phyloP scores from a whole-genome alignment of 1,139 yeast species.

The Debaryomyces sp. region DNA sequence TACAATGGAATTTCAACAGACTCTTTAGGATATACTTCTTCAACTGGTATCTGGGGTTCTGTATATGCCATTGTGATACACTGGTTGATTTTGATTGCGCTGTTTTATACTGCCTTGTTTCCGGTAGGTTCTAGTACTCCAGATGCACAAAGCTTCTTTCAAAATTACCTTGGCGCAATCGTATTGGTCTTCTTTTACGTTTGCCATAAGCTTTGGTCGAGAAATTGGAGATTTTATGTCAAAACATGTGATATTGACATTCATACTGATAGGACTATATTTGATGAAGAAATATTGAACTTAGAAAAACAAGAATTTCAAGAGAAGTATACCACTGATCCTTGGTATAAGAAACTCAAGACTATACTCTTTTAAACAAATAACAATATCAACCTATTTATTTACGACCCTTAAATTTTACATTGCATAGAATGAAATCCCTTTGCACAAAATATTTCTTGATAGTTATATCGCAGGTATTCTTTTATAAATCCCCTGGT shows the following conservation, averaged over 20 bases:
- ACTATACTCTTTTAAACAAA: background rate
- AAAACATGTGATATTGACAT: conserved; percentile 38
- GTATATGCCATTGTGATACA: conserved; percentile 29
- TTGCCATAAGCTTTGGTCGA: conserved; percentile 37
- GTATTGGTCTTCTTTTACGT: conserved; percentile 35
- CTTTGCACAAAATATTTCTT: background rate
- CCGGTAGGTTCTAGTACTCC: conserved; percentile 34
- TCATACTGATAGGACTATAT: conserved; percentile 34
- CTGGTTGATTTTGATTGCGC: conserved; percentile 31
- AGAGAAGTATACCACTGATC: conserved; percentile 25
- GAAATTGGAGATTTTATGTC: conserved; percentile 34
- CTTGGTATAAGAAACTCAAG: conserved; percentile 11
- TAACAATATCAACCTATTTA: background rate
- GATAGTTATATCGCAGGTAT: background rate
- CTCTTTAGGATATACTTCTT: conserved; percentile 31
- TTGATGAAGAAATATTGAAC: conserved; percentile 39
- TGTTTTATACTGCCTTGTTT: conserved; percentile 44
- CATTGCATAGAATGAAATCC: background rate
- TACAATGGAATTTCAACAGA: conserved; percentile 27
- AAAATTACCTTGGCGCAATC: conserved; percentile 37
- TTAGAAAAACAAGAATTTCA: conserved; percentile 38
- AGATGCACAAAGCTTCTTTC: conserved; percentile 36
- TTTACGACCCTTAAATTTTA: background rate
- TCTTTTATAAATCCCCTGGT: background rate
- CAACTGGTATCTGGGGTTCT: conserved; percentile 35